Evolutionary conservation across 2,329 filamentous ascomycete species (phyloP).

Genomic region (Fusarium nematophilum): DNA sequence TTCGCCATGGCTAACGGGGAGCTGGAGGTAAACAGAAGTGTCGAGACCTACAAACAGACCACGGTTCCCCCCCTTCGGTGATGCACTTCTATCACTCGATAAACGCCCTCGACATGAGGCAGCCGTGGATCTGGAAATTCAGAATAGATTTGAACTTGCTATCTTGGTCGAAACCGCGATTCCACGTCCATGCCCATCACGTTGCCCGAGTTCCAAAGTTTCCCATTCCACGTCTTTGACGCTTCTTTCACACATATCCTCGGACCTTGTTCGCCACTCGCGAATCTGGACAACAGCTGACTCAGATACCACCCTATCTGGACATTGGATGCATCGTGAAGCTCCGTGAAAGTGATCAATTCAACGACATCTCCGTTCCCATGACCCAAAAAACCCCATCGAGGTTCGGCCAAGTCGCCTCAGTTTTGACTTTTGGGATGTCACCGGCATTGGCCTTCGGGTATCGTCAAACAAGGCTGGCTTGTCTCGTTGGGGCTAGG

Average conservation of each 20-base stretch:
- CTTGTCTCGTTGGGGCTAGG: too few species aligned
- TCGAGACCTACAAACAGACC: conserved; percentile 27
- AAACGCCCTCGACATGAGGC: neutral
- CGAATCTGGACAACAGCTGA: conserved; percentile 32
- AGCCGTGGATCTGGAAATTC: neutral
- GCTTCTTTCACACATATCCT: conserved; percentile 7
- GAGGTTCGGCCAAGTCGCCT: too few species aligned
- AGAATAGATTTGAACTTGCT: neutral
- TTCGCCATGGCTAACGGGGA: conserved; percentile 20
- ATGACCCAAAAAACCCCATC: too few species aligned
- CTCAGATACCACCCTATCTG: conserved; percentile 26
- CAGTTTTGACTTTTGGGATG: too few species aligned
- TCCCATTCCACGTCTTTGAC: too few species aligned
- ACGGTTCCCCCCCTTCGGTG: conserved; percentile 19
- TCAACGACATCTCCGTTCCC: neutral
- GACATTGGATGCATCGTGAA: neutral
- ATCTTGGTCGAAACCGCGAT: neutral
- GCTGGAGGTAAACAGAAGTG: conserved; percentile 22
- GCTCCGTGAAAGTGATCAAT: neutral
- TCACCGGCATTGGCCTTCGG: too few species aligned
- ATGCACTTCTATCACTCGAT: conserved; percentile 8
- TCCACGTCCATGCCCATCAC: neutral
- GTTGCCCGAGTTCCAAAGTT: conserved; percentile 32
- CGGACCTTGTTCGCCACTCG: conserved; percentile 32
- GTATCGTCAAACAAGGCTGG: too few species aligned